Base-by-base conservation (phyloP, 1,284 basidiomycete species). In the Volvariella volvacea region DNA sequence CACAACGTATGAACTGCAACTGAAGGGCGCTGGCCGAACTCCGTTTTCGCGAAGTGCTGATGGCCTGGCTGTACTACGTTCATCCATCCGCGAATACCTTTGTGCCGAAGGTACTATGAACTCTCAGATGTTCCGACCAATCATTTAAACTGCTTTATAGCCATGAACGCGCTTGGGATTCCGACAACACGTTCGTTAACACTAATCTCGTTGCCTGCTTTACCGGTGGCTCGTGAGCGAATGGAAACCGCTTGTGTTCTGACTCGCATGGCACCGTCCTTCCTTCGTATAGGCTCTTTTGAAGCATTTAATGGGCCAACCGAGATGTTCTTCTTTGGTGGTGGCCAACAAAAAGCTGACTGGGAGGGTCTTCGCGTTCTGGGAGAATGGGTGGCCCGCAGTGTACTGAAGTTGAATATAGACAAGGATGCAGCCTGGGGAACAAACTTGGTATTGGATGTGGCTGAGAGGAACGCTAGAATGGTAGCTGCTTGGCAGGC, bases 401-500 rank as follows among this genome's bases (percentile, higher is more conserved):
- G 68, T 21, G 83, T 87, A 12, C 62, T 91, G 49, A 71, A 66
- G 50, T 63, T 86, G 15, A 56, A 62, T 43, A 34, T 69, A 48
- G 60, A 61, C 39, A 68, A 69, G 43, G 78, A 73, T 17, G 69
- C 73, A 44, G 71, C 72, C 31, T 90, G 80, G 87, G 88, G 73
- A 2, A 72, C 72, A 57, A 73, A 75, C 40, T 68, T 96, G 39
- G 75, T 95, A 1, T 63, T 83, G 47, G 90, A 95, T 52, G 80
- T 83, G 0, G 83, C 90, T 12, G 75, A 71, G 57, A 69, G 90
- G 55, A 98, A 96, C 56, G 94, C 90, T 30, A 70, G 69, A 56
- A 98, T 94, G 80, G 89, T 93, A 0, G 95, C 91, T 1, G 82
- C 74, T 1, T 98, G 95, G 95, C 95, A 98, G 64, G 87, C 80